phyloP scores from a whole-genome alignment of 352 stramenopile species.

The Pythium phragmiticola region DNA sequence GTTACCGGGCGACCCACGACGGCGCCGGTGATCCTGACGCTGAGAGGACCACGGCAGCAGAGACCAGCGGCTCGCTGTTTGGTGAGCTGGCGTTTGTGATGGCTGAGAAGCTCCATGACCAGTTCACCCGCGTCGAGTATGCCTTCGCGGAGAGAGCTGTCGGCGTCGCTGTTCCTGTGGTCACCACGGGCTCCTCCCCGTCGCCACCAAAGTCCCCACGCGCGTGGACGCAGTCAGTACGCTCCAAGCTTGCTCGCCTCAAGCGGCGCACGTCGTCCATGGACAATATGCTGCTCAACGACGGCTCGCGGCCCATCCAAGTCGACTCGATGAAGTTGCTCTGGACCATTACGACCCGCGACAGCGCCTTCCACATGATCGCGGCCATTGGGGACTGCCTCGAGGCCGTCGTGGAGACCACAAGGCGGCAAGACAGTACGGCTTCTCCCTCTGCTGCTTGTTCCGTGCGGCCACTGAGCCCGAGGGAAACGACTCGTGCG shows the following conservation, averaged over 20 bases:
- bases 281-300: constrained; percentile 70
- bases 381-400: constrained; percentile 53
- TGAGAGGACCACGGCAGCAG: too few species aligned
- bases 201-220: constrained; percentile 39
- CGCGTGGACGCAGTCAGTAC: constrained; percentile 55
- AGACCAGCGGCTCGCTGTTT: constrained; percentile 22
- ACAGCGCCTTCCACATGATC: constrained; percentile 72
- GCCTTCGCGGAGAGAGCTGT: constrained; percentile 34
- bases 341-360: constrained; percentile 76
- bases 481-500: not conserved
- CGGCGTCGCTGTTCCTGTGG: constrained; percentile 23
- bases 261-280: constrained; percentile 67
- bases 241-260: constrained; percentile 45
- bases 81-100: constrained; percentile 26
- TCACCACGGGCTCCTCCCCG: not conserved
- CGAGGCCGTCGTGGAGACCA: constrained; percentile 31
- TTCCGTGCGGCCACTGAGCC: not conserved
- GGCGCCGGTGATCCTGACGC: constrained; percentile 5
- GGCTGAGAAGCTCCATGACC: constrained; percentile 46
- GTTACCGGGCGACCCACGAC: constrained; percentile 39
- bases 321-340: constrained; percentile 79
- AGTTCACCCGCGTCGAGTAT: constrained; percentile 50
- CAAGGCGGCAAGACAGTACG: constrained; percentile 15
- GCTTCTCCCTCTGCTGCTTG: not conserved
- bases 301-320: constrained; percentile 76